Evolutionary conservation across 2,329 filamentous ascomycete genomes (phyloP).

Genomic region (Botrytis medusae): DNA sequence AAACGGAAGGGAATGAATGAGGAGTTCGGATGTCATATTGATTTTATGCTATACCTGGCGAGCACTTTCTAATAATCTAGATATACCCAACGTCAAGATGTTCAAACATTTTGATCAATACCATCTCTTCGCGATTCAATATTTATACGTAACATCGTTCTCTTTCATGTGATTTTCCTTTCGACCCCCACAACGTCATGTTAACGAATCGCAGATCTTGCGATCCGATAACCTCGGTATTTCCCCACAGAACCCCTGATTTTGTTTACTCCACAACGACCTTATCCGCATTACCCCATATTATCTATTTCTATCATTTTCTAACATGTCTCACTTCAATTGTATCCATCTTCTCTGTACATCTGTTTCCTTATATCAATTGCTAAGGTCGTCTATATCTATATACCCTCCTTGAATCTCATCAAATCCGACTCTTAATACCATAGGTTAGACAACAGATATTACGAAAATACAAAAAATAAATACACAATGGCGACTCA

Average conservation of each 20-base stretch:
- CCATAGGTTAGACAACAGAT: not conserved
- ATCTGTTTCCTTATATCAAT: not conserved
- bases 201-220: slow-evolving; percentile 1
- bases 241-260: slow-evolving; percentile 2
- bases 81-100: not conserved
- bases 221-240: slow-evolving; percentile 13
- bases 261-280: not conserved
- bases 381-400: not conserved
- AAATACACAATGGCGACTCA: slow-evolving; percentile 14
- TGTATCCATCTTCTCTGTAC: not conserved
- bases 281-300: slow-evolving; percentile 12
- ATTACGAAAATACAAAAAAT: not conserved
- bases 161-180: not conserved
- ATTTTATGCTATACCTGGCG: not conserved
- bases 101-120: not conserved
- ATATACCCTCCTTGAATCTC: not conserved
- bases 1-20: not conserved
- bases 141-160: too few species aligned
- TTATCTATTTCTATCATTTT: not conserved
- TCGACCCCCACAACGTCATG: not conserved
- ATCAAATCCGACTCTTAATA: not conserved
- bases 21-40: not conserved
- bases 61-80: not conserved
- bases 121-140: not conserved
- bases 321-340: not conserved